Base-by-base conservation (phyloP, 2,329 filamentous ascomycete genomes). In the Aspergillus sp. region DNA sequence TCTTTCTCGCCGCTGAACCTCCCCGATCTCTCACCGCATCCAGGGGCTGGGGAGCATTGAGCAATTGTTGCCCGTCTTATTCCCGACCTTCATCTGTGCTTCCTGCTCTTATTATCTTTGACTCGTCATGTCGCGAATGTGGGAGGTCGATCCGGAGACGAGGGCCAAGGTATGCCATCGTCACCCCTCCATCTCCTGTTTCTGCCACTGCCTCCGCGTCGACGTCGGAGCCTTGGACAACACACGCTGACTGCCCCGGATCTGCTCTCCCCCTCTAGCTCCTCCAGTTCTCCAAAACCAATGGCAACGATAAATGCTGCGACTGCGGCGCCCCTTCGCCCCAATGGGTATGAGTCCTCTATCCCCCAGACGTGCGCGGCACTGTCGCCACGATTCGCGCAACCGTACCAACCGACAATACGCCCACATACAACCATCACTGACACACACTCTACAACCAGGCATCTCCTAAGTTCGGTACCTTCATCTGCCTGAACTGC, bases 61-160 rank as follows among this genome's bases (percentile, higher is more conserved):
- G 38, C 58, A 57, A 57, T 48, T 38, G 44, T 36, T 48, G 27
- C 25, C 25, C 53, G 21, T 48, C 44, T 49, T 25, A 17, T 36
- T 55, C 21, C 41, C 39, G 15, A 23, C 54, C 44, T 13, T 38
- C n/a, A 36, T 38, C 44, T 47, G 21, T 47, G 48, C 44, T 30
- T 48, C 27, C 42, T 32, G 44, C 23, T 30, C n/a, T 21, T 13
- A 47, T 42, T 23, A 17, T 47, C 15, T n/a, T 13, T 62, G 2
- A 38, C 39, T n/a, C 54, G 51, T 57, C 62, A 78, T 77, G 77
- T 79, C 86, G 73, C 94, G 93, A 80, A 94, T 96, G 90, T 99
- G 95, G 95, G 95, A 99, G 82, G 92, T 99, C 67, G 95, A 99
- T 79, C 95, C 95, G 52, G 94, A 98, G 83, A 98, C 94, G 63